Conservation (phyloP, 192 early-diverging fungal species). For the Podochytrium sp. region DNA sequence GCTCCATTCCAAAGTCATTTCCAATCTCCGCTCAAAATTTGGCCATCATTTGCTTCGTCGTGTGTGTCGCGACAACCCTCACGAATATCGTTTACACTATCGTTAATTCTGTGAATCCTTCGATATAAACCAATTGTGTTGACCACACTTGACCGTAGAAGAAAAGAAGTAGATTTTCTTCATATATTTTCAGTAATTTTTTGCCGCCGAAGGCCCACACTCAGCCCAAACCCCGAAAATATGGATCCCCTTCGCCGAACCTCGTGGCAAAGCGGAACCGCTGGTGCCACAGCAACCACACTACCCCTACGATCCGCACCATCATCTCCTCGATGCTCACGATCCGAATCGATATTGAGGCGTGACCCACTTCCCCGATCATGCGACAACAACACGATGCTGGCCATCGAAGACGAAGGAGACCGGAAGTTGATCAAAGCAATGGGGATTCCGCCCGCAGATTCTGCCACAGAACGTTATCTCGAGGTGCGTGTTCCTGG, state of each 20-base stretch:
- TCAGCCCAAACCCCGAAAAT: no score
- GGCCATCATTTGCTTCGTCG: slow-evolving; percentile 17
- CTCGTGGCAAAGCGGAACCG: no score
- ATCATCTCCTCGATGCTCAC: not conserved
- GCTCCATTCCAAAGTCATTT: slow-evolving; percentile 27
- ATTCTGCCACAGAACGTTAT: not conserved
- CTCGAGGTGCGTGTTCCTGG: not conserved
- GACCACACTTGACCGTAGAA: no score
- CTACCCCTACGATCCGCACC: not conserved
- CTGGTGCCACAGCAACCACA: not conserved
- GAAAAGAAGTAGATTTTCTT: no score
- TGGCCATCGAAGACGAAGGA: not conserved
- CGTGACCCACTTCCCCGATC: not conserved
- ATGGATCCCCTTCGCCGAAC: no score
- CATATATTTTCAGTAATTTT: no score
- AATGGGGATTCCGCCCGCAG: not conserved
- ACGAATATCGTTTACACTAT: slow-evolving; percentile 15
- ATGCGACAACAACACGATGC: not conserved
- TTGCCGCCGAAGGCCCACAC: no score
- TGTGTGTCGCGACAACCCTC: slow-evolving; percentile 6
- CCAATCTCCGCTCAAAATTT: slow-evolving; percentile 9
- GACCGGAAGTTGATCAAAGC: not conserved
- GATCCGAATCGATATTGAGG: not conserved
- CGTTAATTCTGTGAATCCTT: not conserved
- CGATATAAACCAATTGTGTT: not conserved